Conservation (phyloP, 1,284 basidiomycete genomes). For the Ceratobasidium theobromae region DNA sequence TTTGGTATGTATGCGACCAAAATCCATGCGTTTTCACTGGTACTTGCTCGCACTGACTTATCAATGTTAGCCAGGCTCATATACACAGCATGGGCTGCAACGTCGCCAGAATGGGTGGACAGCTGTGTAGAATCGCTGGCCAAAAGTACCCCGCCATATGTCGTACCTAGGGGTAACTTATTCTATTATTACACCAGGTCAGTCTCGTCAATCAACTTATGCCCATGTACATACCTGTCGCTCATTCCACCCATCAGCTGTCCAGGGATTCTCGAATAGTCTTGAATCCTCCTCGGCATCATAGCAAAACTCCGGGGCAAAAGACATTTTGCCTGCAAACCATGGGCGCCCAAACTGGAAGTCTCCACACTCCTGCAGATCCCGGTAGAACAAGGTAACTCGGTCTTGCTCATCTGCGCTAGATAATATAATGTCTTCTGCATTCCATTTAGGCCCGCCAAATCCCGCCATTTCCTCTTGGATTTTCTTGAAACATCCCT, state of each 20-base stretch:
- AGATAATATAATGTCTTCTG: no score
- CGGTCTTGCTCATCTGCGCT: no score
- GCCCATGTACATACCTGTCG: slow-evolving; percentile 2
- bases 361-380: not conserved
- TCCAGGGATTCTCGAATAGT: not conserved
- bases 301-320: not conserved
- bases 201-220: not conserved
- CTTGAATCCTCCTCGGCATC: not conserved
- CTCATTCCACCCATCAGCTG: not conserved
- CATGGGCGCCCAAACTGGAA: not conserved
- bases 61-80: slow-evolving; percentile 17
- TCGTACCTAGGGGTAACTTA: slow-evolving; percentile 8
- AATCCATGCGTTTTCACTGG: slow-evolving; percentile 19
- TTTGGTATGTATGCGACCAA: slow-evolving; percentile 31
- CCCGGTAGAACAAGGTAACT: not conserved
- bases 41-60: slow-evolving; percentile 19
- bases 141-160: slow-evolving; percentile 1
- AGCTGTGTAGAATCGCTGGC: slow-evolving; percentile 19
- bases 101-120: slow-evolving; percentile 17
- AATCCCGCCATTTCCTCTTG: no score
- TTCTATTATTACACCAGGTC: not conserved
- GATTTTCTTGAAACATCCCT: no score
- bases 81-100: slow-evolving; percentile 21
- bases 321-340: slow-evolving; percentile 4
- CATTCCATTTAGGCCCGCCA: no score